Conservation (phyloP, 2,329 filamentous ascomycete genomes). For the Pezicula radicicola region DNA sequence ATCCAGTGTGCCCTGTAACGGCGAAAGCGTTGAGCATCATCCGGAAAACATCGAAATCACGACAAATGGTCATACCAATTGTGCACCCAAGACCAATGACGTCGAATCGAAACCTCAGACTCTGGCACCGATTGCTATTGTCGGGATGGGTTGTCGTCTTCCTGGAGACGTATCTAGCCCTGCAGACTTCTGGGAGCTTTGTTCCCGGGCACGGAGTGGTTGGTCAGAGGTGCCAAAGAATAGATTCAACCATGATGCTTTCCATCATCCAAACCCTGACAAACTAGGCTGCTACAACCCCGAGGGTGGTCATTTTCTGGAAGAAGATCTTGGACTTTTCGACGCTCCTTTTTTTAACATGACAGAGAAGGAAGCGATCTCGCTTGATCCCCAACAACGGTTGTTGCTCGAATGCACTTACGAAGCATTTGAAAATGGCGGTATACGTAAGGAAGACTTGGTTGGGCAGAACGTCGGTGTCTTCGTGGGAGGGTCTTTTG, state of each 20-base stretch:
- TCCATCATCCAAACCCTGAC: conserved; percentile 46
- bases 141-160: conserved; percentile 33
- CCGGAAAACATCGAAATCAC: too few relatives aligned
- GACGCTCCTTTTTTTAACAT: conserved; percentile 29
- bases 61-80: too few relatives aligned
- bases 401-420: conserved; percentile 23
- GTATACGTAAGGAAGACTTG: conserved; percentile 17
- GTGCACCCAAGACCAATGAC: too few relatives aligned
- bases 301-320: conserved; percentile 22
- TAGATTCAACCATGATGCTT: conserved; percentile 49
- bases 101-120: background rate
- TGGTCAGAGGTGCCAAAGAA: conserved; percentile 28
- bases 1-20: conserved; percentile 7
- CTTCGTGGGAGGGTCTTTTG: background rate
- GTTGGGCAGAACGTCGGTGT: conserved; percentile 15
- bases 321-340: conserved; percentile 23
- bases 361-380: conserved; percentile 18
- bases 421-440: conserved; percentile 25
- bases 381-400: conserved; percentile 29
- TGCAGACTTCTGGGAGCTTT: conserved; percentile 36
- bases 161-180: conserved; percentile 32
- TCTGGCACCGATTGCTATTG: conserved; percentile 29
- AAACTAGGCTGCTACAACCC: conserved; percentile 20
- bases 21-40: background rate
- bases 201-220: conserved; percentile 32